A percentile compares a stretch with the other conserved stretches of the same genome.
Evolutionary conservation across 2,329 filamentous ascomycete species (phyloP).

Genomic region (Aspergillus novoparasiticus): DNA sequence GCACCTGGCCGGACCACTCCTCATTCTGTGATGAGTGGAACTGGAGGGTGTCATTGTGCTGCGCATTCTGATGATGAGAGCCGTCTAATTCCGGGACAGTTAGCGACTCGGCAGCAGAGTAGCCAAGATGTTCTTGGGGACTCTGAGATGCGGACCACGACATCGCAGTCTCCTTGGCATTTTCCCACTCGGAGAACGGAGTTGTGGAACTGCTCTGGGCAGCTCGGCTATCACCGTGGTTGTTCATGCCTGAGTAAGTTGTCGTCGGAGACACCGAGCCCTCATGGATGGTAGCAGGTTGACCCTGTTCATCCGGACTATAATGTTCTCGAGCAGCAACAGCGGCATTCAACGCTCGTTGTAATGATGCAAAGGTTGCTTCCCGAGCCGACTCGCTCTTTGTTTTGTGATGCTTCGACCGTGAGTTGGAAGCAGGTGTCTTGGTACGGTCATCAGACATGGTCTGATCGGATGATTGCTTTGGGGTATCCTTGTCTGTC

Average conservation of each 20-base stretch:
- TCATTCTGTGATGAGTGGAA: slow-evolving; percentile 21
- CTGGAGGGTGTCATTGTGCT: slow-evolving; percentile 11
- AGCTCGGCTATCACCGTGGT: slow-evolving; percentile 11
- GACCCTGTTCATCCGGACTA: slow-evolving; percentile 24
- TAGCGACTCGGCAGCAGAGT: slow-evolving; percentile 26
- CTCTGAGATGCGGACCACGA: slow-evolving; percentile 32
- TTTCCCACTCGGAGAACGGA: slow-evolving; percentile 32
- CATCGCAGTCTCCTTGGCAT: slow-evolving; percentile 29
- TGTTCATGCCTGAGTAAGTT: slow-evolving; percentile 23
- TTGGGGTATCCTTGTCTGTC: slow-evolving; percentile 30
- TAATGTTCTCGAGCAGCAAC: slow-evolving; percentile 42
- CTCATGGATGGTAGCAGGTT: slow-evolving; percentile 27
- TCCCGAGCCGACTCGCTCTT: slow-evolving; percentile 43
- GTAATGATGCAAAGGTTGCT: slow-evolving; percentile 47
- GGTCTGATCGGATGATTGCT: slow-evolving; percentile 28
- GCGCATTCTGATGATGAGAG: slow-evolving; percentile 7
- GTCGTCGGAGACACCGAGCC: slow-evolving; percentile 33
- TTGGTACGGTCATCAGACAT: slow-evolving; percentile 24
- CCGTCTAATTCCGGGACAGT: slow-evolving; percentile 22
- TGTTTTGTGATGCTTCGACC: slow-evolving; percentile 40
- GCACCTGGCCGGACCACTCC: slow-evolving; percentile 31
- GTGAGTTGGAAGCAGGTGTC: slow-evolving; percentile 23
- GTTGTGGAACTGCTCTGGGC: slow-evolving; percentile 21
- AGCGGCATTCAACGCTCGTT: slow-evolving; percentile 46
- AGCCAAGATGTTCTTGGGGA: slow-evolving; percentile 27